Evolutionary conservation across 2,329 filamentous ascomycete species (phyloP), one percentile per base, ranked within the genome.

Genomic region (Ophiostoma quercus): DNA sequence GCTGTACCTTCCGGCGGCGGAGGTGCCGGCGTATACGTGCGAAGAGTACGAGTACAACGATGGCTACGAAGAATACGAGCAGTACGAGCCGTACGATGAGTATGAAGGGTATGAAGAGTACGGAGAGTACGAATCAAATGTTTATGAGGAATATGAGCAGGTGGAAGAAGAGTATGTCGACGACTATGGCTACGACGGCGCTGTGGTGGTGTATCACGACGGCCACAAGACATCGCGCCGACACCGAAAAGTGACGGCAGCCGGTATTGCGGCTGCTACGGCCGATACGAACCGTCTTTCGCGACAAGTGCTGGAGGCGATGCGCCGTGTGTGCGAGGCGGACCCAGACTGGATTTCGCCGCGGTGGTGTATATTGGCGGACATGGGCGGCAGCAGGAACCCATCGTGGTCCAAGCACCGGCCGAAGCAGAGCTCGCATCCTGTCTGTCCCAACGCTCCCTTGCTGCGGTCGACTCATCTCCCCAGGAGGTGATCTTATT

Each of bases 261-360:
- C 54, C 12, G 62, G n/a, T 14, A 12, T 65, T 12, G 62, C 62
- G 3, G 16, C 32, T 22, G 62, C 34, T 3, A 65, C 8, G 12
- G 39, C 79, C 67, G 75, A 75, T 3, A 75, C 78, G 65, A 75
- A 77, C 67, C 76, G 79, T 43, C 78, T 83, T 72, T 76, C 76
- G 29, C 74, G 75, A 51, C 80, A 81, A 71, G 76, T 73, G 4
- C 68, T 71, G 22, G 68, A 67, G 3, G 73, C 72, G 4, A 65
- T 72, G 68, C 54, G 63, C 0, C 70, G 70, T 1, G 67, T 73
- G 22, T 65, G 54, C 11, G 41, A 39, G 0, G 32, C 43, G 7
- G 37, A 29, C 3, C 76, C 77, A 0, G 71, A 71, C 16, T 81
- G 79, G 78, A 74, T 62, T 14, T 76, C 79, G 6, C 78, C 79